These are phyloP conservation scores for Hypoxylon rubiginosum DNA, from an alignment of 2,329 filamentous ascomycete genomes.

Conservation along the genomic window DNA sequence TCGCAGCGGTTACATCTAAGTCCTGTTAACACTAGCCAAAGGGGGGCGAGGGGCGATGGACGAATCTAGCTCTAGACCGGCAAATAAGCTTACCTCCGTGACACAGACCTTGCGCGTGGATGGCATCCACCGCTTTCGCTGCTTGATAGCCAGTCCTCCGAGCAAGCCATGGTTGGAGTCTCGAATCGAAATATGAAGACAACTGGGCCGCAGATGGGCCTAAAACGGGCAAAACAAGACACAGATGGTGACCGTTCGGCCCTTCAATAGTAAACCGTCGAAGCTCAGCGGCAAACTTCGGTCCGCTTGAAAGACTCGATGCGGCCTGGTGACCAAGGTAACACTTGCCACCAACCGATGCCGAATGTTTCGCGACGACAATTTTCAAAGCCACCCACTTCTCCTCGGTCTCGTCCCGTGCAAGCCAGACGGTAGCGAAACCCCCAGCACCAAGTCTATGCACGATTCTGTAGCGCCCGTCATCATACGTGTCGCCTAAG, in stretches of 20 bases:
- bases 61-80: conserved; percentile 3
- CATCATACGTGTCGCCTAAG: conserved; percentile 6
- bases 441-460: conserved; percentile 15
- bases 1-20: conserved; percentile 38
- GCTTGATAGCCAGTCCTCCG: conserved; percentile 29
- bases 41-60: too few relatives aligned
- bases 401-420: neutral
- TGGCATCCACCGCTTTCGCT: conserved; percentile 35
- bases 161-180: conserved; percentile 36
- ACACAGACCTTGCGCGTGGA: conserved; percentile 44
- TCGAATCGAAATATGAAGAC: conserved; percentile 27
- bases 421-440: conserved; percentile 19
- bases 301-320: conserved; percentile 5
- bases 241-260: conserved; percentile 48
- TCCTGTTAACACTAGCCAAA: neutral
- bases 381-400: conserved; percentile 47
- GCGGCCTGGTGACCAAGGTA: conserved; percentile 9
- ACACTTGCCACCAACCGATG: conserved; percentile 16
- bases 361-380: conserved; percentile 27
- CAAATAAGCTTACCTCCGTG: conserved; percentile 45
- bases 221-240: conserved; percentile 46
- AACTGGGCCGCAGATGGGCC: conserved; percentile 39
- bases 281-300: conserved; percentile 19
- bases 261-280: conserved; percentile 41
- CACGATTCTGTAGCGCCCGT: conserved; percentile 5